phyloP scores from a whole-genome alignment of 2,329 filamentous ascomycete species.

The Pezicula radicicola region DNA sequence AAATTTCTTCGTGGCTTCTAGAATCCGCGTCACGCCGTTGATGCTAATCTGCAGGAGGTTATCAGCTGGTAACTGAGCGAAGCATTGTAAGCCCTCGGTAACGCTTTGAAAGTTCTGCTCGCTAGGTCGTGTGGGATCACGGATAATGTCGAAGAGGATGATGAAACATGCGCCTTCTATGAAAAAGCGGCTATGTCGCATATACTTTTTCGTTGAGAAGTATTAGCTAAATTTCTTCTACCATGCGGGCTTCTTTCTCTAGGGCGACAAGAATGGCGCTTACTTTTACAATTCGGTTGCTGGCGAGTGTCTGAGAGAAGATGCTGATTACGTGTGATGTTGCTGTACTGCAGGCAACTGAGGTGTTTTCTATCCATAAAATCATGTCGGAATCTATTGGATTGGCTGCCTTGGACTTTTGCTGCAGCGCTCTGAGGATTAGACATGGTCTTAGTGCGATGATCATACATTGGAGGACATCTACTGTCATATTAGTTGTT shows the following conservation, averaged over 20 bases:
- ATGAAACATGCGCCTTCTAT: conserved; percentile 7
- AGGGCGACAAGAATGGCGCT: background rate
- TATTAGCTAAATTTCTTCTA: too few relatives aligned
- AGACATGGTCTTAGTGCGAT: conserved; percentile 6
- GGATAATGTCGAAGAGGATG: conserved; percentile 4
- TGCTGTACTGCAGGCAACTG: background rate
- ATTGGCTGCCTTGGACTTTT: background rate
- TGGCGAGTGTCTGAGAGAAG: background rate
- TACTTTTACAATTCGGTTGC: background rate
- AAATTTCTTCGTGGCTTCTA: background rate
- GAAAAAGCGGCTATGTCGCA: conserved; percentile 6
- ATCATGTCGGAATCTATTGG: background rate
- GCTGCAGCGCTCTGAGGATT: conserved; percentile 1
- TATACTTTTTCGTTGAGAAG: background rate
- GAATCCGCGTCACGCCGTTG: conserved; percentile 1
- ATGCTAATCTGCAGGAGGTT: conserved; percentile 3
- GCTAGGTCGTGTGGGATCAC: conserved; percentile 2
- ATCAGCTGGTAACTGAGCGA: conserved; percentile 1
- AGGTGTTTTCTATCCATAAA: background rate
- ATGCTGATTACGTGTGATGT: background rate
- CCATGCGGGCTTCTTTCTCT: background rate
- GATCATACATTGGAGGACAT: conserved; percentile 8
- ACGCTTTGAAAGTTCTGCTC: conserved; percentile 2
- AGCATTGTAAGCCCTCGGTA: conserved; percentile 1
- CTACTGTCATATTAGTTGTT: background rate